phyloP scores from a whole-genome alignment of 2,329 filamentous ascomycete genomes.

The Lasiodiplodia gonubiensis region DNA sequence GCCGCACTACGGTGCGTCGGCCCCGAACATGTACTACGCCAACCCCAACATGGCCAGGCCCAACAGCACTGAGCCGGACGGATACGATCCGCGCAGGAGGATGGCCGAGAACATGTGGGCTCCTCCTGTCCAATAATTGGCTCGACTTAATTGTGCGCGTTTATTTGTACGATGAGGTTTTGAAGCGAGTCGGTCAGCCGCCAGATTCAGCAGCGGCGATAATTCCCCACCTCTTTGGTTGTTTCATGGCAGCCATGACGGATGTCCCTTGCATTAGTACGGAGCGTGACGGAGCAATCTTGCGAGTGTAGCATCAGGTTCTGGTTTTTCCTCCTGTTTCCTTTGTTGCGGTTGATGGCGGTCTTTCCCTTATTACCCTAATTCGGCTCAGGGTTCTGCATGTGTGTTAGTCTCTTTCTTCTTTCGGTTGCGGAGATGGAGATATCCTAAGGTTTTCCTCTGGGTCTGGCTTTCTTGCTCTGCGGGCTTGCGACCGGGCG shows the following conservation, averaged over 20 bases:
- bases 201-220: conserved; percentile 21
- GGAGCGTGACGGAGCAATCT: conserved; percentile 29
- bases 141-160: conserved; percentile 27
- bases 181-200: conserved; percentile 7
- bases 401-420: conserved; percentile 32
- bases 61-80: conserved; percentile 70
- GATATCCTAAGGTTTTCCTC: conserved; percentile 29
- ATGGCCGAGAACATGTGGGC: conserved; percentile 50
- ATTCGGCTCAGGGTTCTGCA: conserved; percentile 29
- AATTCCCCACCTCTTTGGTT: conserved; percentile 19
- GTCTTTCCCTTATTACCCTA: conserved; percentile 26
- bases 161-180: conserved; percentile 33
- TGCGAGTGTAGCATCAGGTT: conserved; percentile 29
- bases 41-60: conserved; percentile 73
- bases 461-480: conserved; percentile 27
- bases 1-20: conserved; percentile 65
- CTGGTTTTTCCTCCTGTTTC: conserved; percentile 35
- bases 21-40: conserved; percentile 72
- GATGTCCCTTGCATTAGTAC: conserved; percentile 28
- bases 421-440: conserved; percentile 30
- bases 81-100: conserved; percentile 51
- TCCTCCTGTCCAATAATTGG: conserved; percentile 48
- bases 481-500: conserved; percentile 28
- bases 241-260: conserved; percentile 5
- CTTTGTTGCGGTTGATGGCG: conserved; percentile 37